Percentiles rank a stretch among this genome's conserved stretches.
These are phyloP conservation scores for Rhododendron henanense DNA, from an alignment of 148 eudicot species.

Conservation along the genomic window DNA sequence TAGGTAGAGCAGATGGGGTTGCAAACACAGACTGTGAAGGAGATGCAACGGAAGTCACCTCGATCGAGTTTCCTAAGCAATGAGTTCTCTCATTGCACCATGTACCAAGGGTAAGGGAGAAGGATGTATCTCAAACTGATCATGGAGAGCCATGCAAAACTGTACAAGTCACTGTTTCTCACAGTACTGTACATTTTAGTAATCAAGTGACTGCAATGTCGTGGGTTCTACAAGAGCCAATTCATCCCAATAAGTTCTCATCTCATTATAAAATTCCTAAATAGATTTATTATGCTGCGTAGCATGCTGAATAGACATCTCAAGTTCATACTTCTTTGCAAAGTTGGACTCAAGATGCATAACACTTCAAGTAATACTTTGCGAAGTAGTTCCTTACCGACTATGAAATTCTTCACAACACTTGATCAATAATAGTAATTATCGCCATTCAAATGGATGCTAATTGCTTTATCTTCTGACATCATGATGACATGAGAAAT, in stretches of 20 bases:
- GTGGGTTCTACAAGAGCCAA: no score
- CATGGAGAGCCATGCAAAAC: background rate
- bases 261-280: background rate
- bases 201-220: no score
- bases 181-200: no score
- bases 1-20: no score
- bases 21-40: background rate
- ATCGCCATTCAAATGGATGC: background rate
- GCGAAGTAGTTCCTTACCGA: no score
- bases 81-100: background rate
- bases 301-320: no score
- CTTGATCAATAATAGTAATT: background rate
- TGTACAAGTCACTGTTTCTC: background rate
- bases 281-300: no score
- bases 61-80: background rate
- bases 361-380: no score
- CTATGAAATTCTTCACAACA: no score
- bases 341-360: no score
- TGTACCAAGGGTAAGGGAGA: background rate
- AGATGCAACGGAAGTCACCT: background rate
- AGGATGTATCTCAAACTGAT: background rate
- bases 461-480: background rate
- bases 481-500: background rate
- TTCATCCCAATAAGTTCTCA: no score
- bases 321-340: no score